A percentile compares a stretch with the other conserved stretches of the same genome.
phyloP scores from a whole-genome alignment of 2,329 filamentous ascomycete species.

The Pezicula neosporulosa region DNA sequence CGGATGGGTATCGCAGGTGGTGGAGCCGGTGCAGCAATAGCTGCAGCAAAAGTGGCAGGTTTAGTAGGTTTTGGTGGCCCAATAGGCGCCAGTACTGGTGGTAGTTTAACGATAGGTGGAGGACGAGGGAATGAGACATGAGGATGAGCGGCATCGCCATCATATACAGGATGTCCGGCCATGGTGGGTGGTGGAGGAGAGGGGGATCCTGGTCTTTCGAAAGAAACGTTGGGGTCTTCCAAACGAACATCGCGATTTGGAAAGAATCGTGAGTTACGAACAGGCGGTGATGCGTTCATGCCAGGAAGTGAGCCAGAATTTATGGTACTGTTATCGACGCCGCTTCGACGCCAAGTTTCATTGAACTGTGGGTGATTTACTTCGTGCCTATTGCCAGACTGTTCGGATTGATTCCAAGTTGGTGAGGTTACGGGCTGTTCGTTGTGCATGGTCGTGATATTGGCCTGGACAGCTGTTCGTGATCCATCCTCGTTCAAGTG shows the following conservation, averaged over 20 bases:
- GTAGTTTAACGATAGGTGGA: slow-evolving; percentile 77
- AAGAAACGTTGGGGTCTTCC: slow-evolving; percentile 33
- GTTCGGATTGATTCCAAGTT: background rate
- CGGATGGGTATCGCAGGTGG: slow-evolving; percentile 14
- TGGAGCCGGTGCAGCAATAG: slow-evolving; percentile 30
- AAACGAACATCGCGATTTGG: slow-evolving; percentile 46
- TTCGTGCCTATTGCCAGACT: slow-evolving; percentile 9
- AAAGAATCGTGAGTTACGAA: slow-evolving; percentile 59
- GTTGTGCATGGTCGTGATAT: slow-evolving; percentile 13
- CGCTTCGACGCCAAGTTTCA: slow-evolving; percentile 11
- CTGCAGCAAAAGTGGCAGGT: slow-evolving; percentile 40
- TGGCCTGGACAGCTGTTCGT: slow-evolving; percentile 19
- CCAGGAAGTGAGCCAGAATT: slow-evolving; percentile 5
- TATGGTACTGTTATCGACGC: background rate
- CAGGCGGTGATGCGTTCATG: slow-evolving; percentile 36
- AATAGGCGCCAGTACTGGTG: slow-evolving; percentile 37
- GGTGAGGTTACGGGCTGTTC: background rate
- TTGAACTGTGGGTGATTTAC: slow-evolving; percentile 20
- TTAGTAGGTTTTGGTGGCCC: slow-evolving; percentile 39
- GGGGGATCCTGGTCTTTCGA: slow-evolving; percentile 46
- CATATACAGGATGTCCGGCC: slow-evolving; percentile 68
- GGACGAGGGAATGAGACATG: slow-evolving; percentile 67
- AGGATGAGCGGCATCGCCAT: slow-evolving; percentile 61
- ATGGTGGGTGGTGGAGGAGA: slow-evolving; percentile 71
- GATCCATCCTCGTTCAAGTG: slow-evolving; percentile 25